Evolutionary conservation across 345 rosid genomes (phyloP).

Genomic region (Brassica juncea): DNA sequence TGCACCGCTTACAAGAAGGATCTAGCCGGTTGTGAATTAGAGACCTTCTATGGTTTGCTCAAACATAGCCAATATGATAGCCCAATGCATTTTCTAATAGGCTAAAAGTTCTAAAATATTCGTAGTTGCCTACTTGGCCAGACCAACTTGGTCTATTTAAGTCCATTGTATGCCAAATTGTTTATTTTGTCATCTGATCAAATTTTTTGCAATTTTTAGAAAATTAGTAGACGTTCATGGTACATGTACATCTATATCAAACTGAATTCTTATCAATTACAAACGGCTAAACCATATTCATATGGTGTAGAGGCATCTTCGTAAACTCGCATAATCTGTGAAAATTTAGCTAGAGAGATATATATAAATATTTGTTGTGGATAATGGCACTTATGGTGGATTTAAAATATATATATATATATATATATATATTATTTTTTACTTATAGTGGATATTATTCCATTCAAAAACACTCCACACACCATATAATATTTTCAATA

Average conservation of each 20-base stretch:
- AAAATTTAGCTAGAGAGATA: no score
- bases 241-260: background rate
- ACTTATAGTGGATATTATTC: background rate
- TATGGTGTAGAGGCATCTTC: no score
- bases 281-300: background rate
- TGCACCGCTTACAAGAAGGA: background rate
- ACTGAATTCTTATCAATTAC: background rate
- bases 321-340: no score
- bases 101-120: background rate
- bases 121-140: background rate
- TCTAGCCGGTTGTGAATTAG: background rate
- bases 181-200: background rate
- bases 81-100: background rate
- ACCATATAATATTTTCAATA: slow-evolving; percentile 1
- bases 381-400: no score
- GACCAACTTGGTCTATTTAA: background rate
- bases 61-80: background rate
- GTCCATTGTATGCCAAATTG: background rate
- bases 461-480: slow-evolving; percentile 22
- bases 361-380: no score
- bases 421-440: no score
- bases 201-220: background rate
- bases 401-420: no score
- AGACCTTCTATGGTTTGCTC: background rate
- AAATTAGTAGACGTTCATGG: background rate